Evolutionary conservation across 305 asterid species (phyloP).

Genomic region (Petunia hybrid): DNA sequence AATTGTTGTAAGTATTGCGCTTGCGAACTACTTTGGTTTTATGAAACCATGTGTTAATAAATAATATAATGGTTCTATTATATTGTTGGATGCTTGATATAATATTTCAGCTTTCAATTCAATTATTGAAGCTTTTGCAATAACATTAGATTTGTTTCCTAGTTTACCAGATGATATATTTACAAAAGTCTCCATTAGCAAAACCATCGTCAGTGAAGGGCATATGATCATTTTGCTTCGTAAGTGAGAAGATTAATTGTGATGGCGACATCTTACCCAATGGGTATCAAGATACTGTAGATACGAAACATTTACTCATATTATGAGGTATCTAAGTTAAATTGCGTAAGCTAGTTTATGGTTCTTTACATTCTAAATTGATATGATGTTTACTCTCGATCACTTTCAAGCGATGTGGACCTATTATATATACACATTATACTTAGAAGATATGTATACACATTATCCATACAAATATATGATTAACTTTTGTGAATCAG

Average conservation of each 20-base stretch:
- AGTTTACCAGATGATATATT: not conserved
- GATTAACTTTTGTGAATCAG: too few species aligned
- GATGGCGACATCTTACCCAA: too few species aligned
- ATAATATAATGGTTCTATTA: not conserved
- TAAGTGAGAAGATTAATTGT: not conserved
- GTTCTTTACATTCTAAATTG: not conserved
- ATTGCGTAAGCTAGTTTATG: not conserved
- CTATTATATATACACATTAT: too few species aligned
- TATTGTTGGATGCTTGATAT: not conserved
- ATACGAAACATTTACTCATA: too few species aligned
- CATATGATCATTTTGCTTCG: too few species aligned
- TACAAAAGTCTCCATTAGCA: not conserved
- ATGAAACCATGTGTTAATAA: not conserved
- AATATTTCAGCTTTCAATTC: conserved; percentile 5
- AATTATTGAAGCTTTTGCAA: conserved; percentile 15
- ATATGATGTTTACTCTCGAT: not conserved
- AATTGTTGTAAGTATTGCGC: not conserved
- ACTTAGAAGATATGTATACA: too few species aligned
- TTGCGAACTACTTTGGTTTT: not conserved
- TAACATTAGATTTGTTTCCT: not conserved
- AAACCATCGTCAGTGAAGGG: not conserved
- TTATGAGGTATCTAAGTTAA: not conserved
- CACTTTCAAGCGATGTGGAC: not conserved
- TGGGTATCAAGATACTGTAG: too few species aligned
- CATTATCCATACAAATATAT: too few species aligned